These are phyloP conservation scores for Leccinum angustisporum DNA, from an alignment of 1,284 basidiomycete genomes.

Conservation along the genomic window DNA sequence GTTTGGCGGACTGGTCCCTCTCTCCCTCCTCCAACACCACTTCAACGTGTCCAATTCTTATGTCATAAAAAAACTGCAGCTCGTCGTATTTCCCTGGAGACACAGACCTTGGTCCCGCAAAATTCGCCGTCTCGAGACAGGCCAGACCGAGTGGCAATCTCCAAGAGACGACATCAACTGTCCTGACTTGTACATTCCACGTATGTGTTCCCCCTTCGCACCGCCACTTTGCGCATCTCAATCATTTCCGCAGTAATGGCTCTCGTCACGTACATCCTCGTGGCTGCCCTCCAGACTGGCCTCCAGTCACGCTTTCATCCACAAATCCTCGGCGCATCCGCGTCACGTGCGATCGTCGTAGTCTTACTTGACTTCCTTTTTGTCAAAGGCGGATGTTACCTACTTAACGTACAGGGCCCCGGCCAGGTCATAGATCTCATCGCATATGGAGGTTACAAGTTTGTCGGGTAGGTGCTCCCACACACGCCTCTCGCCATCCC, in stretches of 20 bases:
- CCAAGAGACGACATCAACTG: constrained; percentile 95
- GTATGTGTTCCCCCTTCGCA: constrained; percentile 46
- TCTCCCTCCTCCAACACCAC: constrained; percentile 83
- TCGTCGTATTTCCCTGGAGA: constrained; percentile 95
- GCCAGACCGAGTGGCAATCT: constrained; percentile 78
- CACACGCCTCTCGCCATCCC: background rate
- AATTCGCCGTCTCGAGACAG: constrained; percentile 60
- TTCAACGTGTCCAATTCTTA: constrained; percentile 98
- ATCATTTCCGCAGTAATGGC: constrained; percentile 75
- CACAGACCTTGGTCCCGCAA: constrained; percentile 83
- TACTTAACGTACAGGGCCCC: constrained; percentile 81
- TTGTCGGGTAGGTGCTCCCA: constrained; percentile 72
- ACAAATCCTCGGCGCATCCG: constrained; percentile 84
- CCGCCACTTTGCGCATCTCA: background rate
- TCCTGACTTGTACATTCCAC: constrained; percentile 95
- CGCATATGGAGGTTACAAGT: constrained; percentile 95
- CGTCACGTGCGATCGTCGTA: constrained; percentile 81
- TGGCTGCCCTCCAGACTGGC: constrained; percentile 84
- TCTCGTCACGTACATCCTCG: constrained; percentile 92
- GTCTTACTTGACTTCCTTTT: constrained; percentile 85
- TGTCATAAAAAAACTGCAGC: constrained; percentile 86
- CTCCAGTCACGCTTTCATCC: constrained; percentile 86
- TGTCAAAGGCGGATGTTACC: constrained; percentile 89
- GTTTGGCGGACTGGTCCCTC: constrained; percentile 80
- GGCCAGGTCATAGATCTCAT: constrained; percentile 72